Evolutionary conservation across 1,139 yeast genomes (phyloP), one percentile per base, ranked within the genome.

Genomic region (Pichia kudriavzevii): DNA sequence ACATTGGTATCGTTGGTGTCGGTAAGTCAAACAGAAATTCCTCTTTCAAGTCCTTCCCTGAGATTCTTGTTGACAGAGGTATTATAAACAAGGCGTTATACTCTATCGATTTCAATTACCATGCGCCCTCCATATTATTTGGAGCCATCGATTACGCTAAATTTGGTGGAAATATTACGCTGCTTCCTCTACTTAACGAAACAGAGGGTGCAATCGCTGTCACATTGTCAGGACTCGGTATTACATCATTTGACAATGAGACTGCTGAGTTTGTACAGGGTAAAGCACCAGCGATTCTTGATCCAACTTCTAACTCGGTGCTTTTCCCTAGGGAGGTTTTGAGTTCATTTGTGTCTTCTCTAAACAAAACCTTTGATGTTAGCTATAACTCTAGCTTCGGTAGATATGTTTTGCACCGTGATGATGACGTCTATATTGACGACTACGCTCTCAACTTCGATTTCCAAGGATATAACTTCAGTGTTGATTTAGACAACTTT

Each of bases 1-100:
- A 66, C 8, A 64, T 65, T 30, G 79, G 78, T 34, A 77, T 75
- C 13, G 58, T 75, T 31, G 83, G 83, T 30, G 67, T 76, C 40
- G 79, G 79, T 19, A 63, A 72, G 34, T 29, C 33, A 2, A 28
- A 18, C 13, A 28, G 34, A n/a, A 32, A 40, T 9, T 38, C 41
- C 56, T 64, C 19, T 67, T 66, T 4, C 56, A 38, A 61, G 32
- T 68, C 71, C 38, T 59, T 80, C 13, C 38, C 46, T 12, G 17
- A 31, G 3, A 11, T 34, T 18, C 30, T 42, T 59, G 67, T 62
- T 17, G 43, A 54, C 10, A 61, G 60, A 36, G 84, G 82, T 0
- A 39, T 60, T 10, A 76, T 75, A 39, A 39, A 61, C n/a, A 68
- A 67, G 38, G 59, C 56, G 29, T 66, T 70, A 2, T 79, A 75